Base-by-base conservation (phyloP, 305 asterid species). In the Fraxinus sp. region DNA sequence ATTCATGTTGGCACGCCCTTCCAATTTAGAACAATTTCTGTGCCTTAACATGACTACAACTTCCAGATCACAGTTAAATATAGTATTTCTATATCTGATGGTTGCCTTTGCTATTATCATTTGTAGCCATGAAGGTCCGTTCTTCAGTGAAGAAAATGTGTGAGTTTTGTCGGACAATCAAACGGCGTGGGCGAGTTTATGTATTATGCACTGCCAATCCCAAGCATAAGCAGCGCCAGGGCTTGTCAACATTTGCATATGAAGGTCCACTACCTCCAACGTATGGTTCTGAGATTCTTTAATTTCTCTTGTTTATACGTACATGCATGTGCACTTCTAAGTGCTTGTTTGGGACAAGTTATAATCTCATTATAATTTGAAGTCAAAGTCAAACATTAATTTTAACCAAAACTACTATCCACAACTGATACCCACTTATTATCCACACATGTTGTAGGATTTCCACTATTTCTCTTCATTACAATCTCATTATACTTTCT, bases 141-240 rank as follows among this genome's bases (percentile, higher is more conserved):
- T 91, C 99, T 24, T 93, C 99, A 18, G 99, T 95, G 77, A 95
- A 95, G 87, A 95, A 94, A 86, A 78, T 96, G 95, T 96, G 99
- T 8, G 98, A 91, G 90, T 94, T 88, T 84, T 96, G 99, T 82
- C 90, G 92, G 73, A 90, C 94, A 7, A 89, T 94, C 85, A 95
- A 94, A 86, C 91, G 99, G 46, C 97, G 95, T 37, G 98, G 98
- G 83, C 94, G 98, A 26, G 95, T 95, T 36, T 95, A 93, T 80
- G 94, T 94, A 49, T 74, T 94, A 80, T 95, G 99, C 87, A 39
- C 98, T 9, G 95, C 91, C 55, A 94, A 92, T 88, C 98, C 98
- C 80, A 95, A 95, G 93, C 99, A 95, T 88, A 95, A 95, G 92
- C 98, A 95, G 89, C 87, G 97, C 2, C 98, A 95, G 84, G 99